Evolutionary conservation across 2,329 filamentous ascomycete genomes (phyloP), one percentile per base, ranked within the genome.

Genomic region (Teratosphaeria viscida): DNA sequence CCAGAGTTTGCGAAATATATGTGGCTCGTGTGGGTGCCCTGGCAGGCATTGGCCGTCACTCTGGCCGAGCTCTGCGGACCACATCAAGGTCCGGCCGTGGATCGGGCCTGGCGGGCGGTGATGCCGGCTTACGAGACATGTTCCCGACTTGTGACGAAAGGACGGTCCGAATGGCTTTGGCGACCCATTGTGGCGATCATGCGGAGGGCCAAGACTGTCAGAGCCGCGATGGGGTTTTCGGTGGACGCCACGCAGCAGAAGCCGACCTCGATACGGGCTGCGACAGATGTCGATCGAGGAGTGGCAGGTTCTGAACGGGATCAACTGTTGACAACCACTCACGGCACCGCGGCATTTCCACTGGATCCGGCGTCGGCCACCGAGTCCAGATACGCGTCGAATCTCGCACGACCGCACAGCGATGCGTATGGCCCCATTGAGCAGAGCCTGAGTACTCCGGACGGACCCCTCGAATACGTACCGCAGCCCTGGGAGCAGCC

Each of bases 31-130:
- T 58, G 56, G 56, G 23, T 54, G 4, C 56, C 56, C 11, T 58
- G 56, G 56, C 52, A 58, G 32, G 56, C 56, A 3, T n/a, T 58
- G 5, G 56, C 56, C 11, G 49, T 58, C 34, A 29, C 52, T 14
- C 14, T 58, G 43, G 56, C 56, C 5, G 56, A 58, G 32, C 56
- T 58, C 12, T 53, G 43, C 39, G 23, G 56, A 12, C n/a, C 43
- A n/a, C 56, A 11, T 11, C 49, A 54, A 43, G 35, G 26, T 6
- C 55, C 55, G 10, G 26, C 8, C 3, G 39, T 43, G 23, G 55
- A 57, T 12, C 14, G 39, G 14, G 23, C 37, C 5, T 57, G 55
- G 55, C 23, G 55, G 1, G 55, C 43, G 43, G 43, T 49, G 43
- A 19, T 49, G 43, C 43, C 43, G 2, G 43, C 43, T 19, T 49